Base-by-base conservation (phyloP, 345 rosid species). In the Acer campestre region DNA sequence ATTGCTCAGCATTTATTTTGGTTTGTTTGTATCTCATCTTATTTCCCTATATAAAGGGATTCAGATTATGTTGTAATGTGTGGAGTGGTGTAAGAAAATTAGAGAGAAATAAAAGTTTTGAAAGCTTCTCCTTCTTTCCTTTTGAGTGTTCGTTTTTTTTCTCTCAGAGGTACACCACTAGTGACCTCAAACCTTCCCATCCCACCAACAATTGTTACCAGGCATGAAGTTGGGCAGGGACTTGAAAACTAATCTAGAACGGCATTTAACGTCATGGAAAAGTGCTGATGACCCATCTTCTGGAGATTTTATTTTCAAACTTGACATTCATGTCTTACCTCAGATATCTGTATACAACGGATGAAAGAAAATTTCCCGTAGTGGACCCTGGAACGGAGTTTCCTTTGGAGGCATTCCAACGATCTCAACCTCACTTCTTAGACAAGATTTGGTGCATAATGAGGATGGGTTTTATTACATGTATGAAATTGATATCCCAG, bases 221-320 rank as follows among this genome's bases (percentile, higher is more conserved):
- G 84, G 67, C 51, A 85, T 88, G 91, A 88, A 81, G 56, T 46
- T 88, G 6, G 88, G 89, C 2, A 67, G 74, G 84, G 74, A 78
- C 77, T 74, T 75, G 13, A n/a, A 42, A 18, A 51, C 75, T 0
- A 71, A 80, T 35, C 4, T 48, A 2, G 46, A 79, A 18, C 25
- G 81, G 62, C 25, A 38, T 27, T 11, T 88, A 25, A 68, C 68
- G 8, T 80, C 88, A 0, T 88, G 92, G 92, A 80, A 25, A 38
- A 82, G 66, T 16, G 3, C 18, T 1, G 71, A 78, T 17, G 87
- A 87, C 61, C 92, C 90, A 3, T 67, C 84, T 17, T 65, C 56
- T 6, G 83, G 88, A 1, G 79, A 72, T 10, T 82, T 35, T 18
- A 71, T 79, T 18, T 78, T 73, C 48, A 51, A 63, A 64, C 1